Base-by-base conservation (phyloP, 176 grass and related monocot genomes). In the Calamus simplicifolius region DNA sequence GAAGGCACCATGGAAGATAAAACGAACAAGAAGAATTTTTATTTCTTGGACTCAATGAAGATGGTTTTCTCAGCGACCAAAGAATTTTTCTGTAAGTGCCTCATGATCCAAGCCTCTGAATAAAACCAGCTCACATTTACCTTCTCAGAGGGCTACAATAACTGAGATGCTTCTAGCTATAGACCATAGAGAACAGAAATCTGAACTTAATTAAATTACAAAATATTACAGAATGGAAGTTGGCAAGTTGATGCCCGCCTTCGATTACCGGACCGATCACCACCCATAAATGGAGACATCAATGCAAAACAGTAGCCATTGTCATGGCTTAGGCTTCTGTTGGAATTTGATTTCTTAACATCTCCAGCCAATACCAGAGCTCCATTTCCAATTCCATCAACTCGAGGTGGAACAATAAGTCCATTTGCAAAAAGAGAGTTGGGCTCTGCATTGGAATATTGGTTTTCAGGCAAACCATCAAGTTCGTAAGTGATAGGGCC, bases 211-310 rank as follows among this genome's bases (percentile, higher is more conserved):
- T 31, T 7, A 31, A 31, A 31, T 31, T 31, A 31, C 7, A 31
- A 6, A 31, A 31, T 6, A 31, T 31, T 1, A 31, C 30, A 1
- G 5, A 7, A 31, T 31, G 30, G 30, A 31, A 7, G 10, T 12
- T 19, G 52, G 52, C 52, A n/a, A 31, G 57, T 29, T 10, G 27
- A 31, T 16, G 7, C 14, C 10, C 19, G 8, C 43, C 18, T 50
- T 63, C 38, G 50, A 16, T 63, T 35, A 12, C 43, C 49, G 31
- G 61, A 63, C 6, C 30, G 13, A 19, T 43, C 61, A 49, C 61
- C 61, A 49, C 58, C 48, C 25, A 61, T 19, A 5, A 58, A 72
- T 10, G 58, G 57, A 52, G 31, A 72, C 69, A 53, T 51, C 49
- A 59, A 49, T 0, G 54, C 67, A n/a, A 54, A 53, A 49, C 57